phyloP scores from a whole-genome alignment of 2,329 filamentous ascomycete species.

The Diaporthe sp. region DNA sequence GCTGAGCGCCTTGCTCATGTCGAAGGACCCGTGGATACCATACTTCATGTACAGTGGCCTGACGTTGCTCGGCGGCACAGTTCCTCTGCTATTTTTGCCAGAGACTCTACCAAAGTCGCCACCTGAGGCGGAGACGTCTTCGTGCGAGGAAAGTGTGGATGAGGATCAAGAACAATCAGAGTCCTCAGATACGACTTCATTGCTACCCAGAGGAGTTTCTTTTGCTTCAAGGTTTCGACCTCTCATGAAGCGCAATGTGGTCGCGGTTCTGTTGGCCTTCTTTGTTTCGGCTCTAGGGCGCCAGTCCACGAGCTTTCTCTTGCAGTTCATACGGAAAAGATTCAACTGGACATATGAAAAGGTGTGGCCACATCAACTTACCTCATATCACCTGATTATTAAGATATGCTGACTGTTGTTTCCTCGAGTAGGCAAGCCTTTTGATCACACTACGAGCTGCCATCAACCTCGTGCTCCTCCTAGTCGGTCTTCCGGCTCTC shows the following conservation, averaged over 20 bases:
- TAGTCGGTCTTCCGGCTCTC: conserved; percentile 18
- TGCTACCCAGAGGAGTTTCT: background rate
- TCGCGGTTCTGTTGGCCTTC: conserved; percentile 17
- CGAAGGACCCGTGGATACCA: conserved; percentile 22
- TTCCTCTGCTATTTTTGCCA: conserved; percentile 23
- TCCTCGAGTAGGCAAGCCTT: conserved; percentile 9
- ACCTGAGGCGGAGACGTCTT: background rate
- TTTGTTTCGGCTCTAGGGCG: conserved; percentile 31
- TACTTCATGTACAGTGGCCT: conserved; percentile 19
- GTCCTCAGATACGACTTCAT: background rate
- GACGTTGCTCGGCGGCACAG: background rate
- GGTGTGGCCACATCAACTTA: background rate
- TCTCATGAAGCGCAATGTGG: conserved; percentile 20
- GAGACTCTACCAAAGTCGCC: conserved; percentile 10
- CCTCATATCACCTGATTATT: no score
- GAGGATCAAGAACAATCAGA: background rate
- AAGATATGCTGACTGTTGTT: background rate
- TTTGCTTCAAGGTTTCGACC: background rate
- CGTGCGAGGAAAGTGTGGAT: background rate
- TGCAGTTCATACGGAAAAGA: conserved; percentile 20
- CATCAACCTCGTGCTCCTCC: conserved; percentile 17
- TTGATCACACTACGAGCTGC: conserved; percentile 18
- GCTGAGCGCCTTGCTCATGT: conserved; percentile 26
- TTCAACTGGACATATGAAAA: conserved; percentile 32
- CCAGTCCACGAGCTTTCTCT: conserved; percentile 25